phyloP scores from a whole-genome alignment of 805 yeast species.

The Isabelozyma rhagii region DNA sequence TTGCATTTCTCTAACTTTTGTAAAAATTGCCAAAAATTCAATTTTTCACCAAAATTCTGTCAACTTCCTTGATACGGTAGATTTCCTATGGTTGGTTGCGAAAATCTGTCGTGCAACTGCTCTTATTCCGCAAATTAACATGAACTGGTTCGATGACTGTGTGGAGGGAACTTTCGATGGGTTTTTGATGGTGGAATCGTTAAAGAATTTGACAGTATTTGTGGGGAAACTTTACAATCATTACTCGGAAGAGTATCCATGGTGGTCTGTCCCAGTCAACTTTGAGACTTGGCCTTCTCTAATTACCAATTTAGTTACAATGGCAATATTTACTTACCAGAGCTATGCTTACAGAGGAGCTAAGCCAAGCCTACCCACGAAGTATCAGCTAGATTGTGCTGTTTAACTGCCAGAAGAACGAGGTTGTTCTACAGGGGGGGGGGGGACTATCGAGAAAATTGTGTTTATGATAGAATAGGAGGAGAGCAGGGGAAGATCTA shows the following conservation, averaged over 20 bases:
- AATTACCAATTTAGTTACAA: background rate
- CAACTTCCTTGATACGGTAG: constrained; percentile 38
- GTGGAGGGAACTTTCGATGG: constrained; percentile 14
- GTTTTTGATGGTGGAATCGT: background rate
- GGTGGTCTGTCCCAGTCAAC: constrained; percentile 20
- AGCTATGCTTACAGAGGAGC: background rate
- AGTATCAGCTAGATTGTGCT: background rate
- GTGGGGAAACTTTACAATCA: constrained; percentile 5
- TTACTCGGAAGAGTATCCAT: constrained; percentile 1
- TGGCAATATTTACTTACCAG: background rate
- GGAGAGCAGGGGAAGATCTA: too few species aligned
- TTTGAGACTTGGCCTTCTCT: constrained; percentile 12
- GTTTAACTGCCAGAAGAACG: background rate
- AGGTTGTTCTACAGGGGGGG: too few species aligned
- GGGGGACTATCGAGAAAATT: too few species aligned
- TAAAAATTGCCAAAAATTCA: constrained; percentile 3
- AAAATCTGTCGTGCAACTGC: constrained; percentile 18
- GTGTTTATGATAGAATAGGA: too few species aligned
- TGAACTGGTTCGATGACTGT: constrained; percentile 35
- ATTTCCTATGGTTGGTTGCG: constrained; percentile 36
- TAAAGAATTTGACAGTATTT: background rate
- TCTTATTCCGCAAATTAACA: constrained; percentile 38
- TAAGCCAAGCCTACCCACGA: background rate
- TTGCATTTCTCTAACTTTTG: constrained; percentile 1
- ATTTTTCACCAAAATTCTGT: constrained; percentile 7